Percentiles rank a stretch among this genome's conserved stretches.
These are phyloP conservation scores for Cicer arietinum DNA, from an alignment of 306 rosid species.

Conservation along the genomic window DNA sequence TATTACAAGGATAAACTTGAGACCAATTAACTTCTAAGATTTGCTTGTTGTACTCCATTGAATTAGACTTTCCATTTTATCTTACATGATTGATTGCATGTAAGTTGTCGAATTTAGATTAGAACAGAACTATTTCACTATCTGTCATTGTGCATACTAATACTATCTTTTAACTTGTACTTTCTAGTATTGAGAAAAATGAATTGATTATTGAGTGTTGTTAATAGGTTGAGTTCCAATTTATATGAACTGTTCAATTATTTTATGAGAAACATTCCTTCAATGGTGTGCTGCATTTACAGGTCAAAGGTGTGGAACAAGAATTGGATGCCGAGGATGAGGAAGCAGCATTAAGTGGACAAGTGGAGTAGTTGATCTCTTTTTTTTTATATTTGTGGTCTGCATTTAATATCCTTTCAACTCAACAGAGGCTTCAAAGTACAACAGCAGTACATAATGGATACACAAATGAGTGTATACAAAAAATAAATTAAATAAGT, in stretches of 20 bases:
- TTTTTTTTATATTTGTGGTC: neutral
- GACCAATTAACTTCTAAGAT: neutral
- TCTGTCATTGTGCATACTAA: neutral
- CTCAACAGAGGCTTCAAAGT: conserved; percentile 11
- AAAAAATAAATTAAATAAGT: conserved; percentile 32
- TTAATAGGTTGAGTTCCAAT: conserved; percentile 28
- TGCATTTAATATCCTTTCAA: conserved; percentile 22
- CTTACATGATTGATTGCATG: neutral
- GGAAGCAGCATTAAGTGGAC: conserved; percentile 60
- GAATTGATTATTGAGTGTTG: neutral
- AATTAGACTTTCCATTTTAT: neutral
- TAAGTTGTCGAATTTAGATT: neutral
- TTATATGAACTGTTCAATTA: neutral
- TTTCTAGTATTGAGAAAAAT: neutral
- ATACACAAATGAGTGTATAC: conserved; percentile 37
- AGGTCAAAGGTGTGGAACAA: conserved; percentile 95
- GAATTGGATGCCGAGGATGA: conserved; percentile 79
- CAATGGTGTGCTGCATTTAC: conserved; percentile 42
- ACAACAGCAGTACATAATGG: conserved; percentile 42
- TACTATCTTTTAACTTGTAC: no score
- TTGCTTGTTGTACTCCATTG: neutral
- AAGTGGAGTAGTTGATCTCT: conserved; percentile 53
- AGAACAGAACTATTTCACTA: neutral
- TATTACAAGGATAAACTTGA: neutral
- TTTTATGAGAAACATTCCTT: conserved; percentile 10